phyloP scores from a whole-genome alignment of 306 rosid genomes.

The Bauhinia variegata region DNA sequence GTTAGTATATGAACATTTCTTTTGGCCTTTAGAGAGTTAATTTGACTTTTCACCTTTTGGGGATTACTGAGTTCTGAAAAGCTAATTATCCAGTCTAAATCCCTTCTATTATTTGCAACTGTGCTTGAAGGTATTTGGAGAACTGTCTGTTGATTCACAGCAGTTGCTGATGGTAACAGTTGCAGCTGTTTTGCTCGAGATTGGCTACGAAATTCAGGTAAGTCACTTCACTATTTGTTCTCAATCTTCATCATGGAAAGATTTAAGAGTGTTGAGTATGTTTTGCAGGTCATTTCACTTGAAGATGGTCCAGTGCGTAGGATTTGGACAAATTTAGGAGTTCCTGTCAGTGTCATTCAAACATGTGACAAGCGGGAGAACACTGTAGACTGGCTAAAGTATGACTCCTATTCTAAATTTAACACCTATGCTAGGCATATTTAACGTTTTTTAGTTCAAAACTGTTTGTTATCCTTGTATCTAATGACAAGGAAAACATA shows the following conservation, averaged over 20 bases:
- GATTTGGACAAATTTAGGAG: constrained; percentile 72
- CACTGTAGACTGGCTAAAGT: constrained; percentile 89
- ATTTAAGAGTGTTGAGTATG: constrained; percentile 21
- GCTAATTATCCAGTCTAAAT: neutral
- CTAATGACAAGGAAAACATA: too few relatives aligned
- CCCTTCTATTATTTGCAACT: neutral
- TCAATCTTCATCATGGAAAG: constrained; percentile 14
- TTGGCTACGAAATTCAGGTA: constrained; percentile 85
- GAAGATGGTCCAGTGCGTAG: constrained; percentile 73
- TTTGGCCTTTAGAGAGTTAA: neutral
- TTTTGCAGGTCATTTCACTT: constrained; percentile 81
- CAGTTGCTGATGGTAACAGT: constrained; percentile 80
- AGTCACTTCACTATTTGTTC: constrained; percentile 27
- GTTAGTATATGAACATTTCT: constrained; percentile 48
- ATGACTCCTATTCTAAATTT: constrained; percentile 38
- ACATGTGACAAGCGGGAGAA: constrained; percentile 55
- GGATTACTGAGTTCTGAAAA: neutral
- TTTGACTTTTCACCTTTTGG: neutral
- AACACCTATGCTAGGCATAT: constrained; percentile 8
- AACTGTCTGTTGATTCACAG: constrained; percentile 75
- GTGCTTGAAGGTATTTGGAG: constrained; percentile 72
- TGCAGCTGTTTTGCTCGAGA: constrained; percentile 75
- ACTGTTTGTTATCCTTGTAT: too few relatives aligned
- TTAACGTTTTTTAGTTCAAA: constrained; percentile 18
- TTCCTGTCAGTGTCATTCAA: constrained; percentile 59